Conservation (phyloP, 495 filamentous ascomycete genomes). For the Gamarada debralockiae region DNA sequence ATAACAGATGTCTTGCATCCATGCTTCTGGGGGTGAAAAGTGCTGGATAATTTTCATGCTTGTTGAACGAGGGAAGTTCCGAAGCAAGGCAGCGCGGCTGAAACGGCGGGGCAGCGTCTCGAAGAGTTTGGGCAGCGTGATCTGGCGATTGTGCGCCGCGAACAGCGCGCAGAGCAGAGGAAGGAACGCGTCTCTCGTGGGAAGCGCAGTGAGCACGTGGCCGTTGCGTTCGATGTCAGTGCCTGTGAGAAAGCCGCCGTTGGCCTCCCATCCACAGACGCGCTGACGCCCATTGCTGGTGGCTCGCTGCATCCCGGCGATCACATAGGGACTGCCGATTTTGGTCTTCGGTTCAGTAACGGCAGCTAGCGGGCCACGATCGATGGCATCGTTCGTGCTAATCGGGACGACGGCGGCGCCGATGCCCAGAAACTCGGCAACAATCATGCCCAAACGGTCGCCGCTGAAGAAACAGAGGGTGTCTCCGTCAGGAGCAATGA, state of each 20-base stretch:
- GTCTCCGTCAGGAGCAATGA: constrained; percentile 8
- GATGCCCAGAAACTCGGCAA: constrained; percentile 6
- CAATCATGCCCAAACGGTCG: constrained; percentile 12
- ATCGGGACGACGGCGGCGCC: constrained; percentile 9
- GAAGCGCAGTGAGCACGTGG: constrained; percentile 8
- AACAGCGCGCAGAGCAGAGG: constrained; percentile 11
- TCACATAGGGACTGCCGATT: constrained; percentile 12
- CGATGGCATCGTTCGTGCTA: constrained; percentile 9
- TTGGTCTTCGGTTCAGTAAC: constrained; percentile 10
- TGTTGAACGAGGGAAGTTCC: constrained; percentile 11
- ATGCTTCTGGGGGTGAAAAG: constrained; percentile 8
- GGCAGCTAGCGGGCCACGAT: constrained; percentile 5
- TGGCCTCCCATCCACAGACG: constrained; percentile 11
- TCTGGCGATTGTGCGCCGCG: constrained; percentile 7
- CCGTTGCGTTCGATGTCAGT: constrained; percentile 9
- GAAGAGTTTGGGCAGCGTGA: constrained; percentile 12
- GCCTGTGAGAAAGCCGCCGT: constrained; percentile 8
- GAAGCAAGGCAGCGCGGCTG: constrained; percentile 10
- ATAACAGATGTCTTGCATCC: constrained; percentile 9
- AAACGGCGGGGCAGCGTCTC: constrained; percentile 9
- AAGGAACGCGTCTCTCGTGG: constrained; percentile 5
- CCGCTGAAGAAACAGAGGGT: constrained; percentile 10
- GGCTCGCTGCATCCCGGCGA: constrained; percentile 9
- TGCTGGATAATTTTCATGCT: constrained; percentile 11
- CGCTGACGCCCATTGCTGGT: constrained; percentile 4